Evolutionary conservation across 225 moss, liverwort and hornwort species (phyloP).

Genomic region (Ulota crispa): DNA sequence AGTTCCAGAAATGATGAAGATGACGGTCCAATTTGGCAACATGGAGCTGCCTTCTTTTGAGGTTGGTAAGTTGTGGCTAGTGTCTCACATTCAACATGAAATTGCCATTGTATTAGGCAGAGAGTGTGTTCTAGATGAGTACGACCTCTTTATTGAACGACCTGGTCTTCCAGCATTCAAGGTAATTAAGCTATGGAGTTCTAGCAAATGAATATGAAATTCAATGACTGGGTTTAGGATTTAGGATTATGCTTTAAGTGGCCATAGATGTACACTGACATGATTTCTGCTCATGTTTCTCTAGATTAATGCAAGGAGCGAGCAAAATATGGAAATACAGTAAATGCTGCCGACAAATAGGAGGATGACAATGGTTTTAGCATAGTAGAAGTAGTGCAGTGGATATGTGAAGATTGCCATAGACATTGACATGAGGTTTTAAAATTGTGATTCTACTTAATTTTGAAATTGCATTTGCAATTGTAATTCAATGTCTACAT

Average conservation of each 20-base stretch:
- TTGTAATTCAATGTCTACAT: too few relatives aligned
- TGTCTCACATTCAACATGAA: not conserved
- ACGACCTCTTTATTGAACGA: not conserved
- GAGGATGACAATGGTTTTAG: too few relatives aligned
- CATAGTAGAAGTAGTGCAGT: too few relatives aligned
- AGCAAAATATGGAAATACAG: not conserved
- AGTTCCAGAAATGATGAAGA: not conserved
- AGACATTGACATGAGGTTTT: too few relatives aligned
- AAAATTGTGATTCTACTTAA: too few relatives aligned
- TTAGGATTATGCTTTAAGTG: not conserved
- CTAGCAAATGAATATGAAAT: not conserved
- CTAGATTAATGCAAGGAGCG: too few relatives aligned
- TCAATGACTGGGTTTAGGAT: not conserved
- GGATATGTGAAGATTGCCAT: too few relatives aligned
- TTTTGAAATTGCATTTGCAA: too few relatives aligned
- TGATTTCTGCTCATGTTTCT: not conserved
- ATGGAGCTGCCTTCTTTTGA: not conserved
- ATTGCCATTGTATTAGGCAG: not conserved
- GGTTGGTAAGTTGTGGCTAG: not conserved
- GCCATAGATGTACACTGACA: not conserved
- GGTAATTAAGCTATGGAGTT: not conserved
- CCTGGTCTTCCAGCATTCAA: not conserved
- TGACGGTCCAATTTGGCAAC: accelerated
- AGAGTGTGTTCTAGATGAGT: too few relatives aligned
- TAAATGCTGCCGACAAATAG: too few relatives aligned